Percentiles rank a stretch among this genome's conserved stretches.
Evolutionary conservation across 2,329 filamentous ascomycete species (phyloP).

Genomic region (Alternaria arborescens): DNA sequence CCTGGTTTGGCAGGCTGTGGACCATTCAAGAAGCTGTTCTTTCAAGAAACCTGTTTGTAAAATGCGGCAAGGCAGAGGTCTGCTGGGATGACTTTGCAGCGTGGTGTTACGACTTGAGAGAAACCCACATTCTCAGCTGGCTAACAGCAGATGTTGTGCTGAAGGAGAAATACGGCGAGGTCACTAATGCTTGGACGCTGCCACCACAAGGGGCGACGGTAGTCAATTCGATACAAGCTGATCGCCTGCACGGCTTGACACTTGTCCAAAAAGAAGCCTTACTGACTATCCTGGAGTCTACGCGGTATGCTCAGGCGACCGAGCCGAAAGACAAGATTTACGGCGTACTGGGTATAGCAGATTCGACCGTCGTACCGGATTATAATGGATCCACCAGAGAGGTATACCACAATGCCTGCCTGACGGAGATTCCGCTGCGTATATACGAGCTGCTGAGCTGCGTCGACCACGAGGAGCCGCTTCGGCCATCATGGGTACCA

Average conservation of each 20-base stretch:
- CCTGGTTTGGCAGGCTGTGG: slow-evolving; percentile 37
- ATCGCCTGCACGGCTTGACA: slow-evolving; percentile 14
- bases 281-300: slow-evolving; percentile 24
- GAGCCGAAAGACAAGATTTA: slow-evolving; percentile 39
- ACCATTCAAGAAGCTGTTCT: slow-evolving; percentile 36
- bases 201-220: slow-evolving; percentile 14
- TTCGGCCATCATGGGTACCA: slow-evolving; percentile 34
- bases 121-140: slow-evolving; percentile 22
- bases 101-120: slow-evolving; percentile 24
- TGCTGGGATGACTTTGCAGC: slow-evolving; percentile 34
- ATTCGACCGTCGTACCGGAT: slow-evolving; percentile 19
- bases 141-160: slow-evolving; percentile 10
- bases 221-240: slow-evolving; percentile 21
- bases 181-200: neutral
- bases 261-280: slow-evolving; percentile 13
- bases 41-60: slow-evolving; percentile 25
- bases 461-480: slow-evolving; percentile 32
- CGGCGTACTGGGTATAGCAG: slow-evolving; percentile 31
- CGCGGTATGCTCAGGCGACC: slow-evolving; percentile 34
- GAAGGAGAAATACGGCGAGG: slow-evolving; percentile 2
- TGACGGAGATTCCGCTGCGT: slow-evolving; percentile 13
- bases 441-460: slow-evolving; percentile 29
- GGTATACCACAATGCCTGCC: slow-evolving; percentile 30
- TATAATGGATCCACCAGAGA: slow-evolving; percentile 25
- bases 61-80: slow-evolving; percentile 26